Base-by-base conservation (phyloP, 2,329 filamentous ascomycete genomes). In the Fusarium caatingaense region DNA sequence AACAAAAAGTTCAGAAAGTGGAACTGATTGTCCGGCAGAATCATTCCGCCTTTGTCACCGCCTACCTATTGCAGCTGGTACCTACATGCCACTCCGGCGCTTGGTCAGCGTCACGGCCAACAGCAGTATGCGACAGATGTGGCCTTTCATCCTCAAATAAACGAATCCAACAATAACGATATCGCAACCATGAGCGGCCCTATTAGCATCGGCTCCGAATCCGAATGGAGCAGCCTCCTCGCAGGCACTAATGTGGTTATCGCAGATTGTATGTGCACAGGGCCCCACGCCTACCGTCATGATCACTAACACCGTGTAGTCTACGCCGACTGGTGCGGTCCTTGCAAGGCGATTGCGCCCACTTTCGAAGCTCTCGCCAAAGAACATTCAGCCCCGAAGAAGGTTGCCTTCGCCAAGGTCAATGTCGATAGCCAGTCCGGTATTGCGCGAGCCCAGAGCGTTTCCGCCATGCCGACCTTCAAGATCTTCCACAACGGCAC, bases 281-380 rank as follows among this genome's bases (percentile, higher is more conserved):
- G 8, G 28, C 45, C 45, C 55, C 56, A 27, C 37, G 27, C 40
- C 55, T 49, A 30, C 23, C 42, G 32, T 28, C 49, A 54, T 42
- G 21, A 30, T 44, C 59, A 71, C 75, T 80, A 78, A 78, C 71
- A 64, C 55, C 42, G 74, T 75, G 41, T 56, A 97, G 93, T 98
- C 86, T 97, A 96, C 78, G 95, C 95, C 80, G 92, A 97, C 82
- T 97, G 93, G 93, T 98, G 94, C 80, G 92, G 91, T 60, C 94
- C 95, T 76, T 98, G 94, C 88, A 97, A 97, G 83, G 88, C 91
- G 78, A 97, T 98, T 72, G 93, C 93, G 51, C 95, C 95, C 21
- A 88, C 92, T 60, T 98, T 97, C 80, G 93, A 97, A 77, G 89
- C 91, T 74, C 90, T 98, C 62, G 89, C 94, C 49, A 85, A 87